Conservation (phyloP, 768 basidiomycete species). For the Arthromyces matolae region DNA sequence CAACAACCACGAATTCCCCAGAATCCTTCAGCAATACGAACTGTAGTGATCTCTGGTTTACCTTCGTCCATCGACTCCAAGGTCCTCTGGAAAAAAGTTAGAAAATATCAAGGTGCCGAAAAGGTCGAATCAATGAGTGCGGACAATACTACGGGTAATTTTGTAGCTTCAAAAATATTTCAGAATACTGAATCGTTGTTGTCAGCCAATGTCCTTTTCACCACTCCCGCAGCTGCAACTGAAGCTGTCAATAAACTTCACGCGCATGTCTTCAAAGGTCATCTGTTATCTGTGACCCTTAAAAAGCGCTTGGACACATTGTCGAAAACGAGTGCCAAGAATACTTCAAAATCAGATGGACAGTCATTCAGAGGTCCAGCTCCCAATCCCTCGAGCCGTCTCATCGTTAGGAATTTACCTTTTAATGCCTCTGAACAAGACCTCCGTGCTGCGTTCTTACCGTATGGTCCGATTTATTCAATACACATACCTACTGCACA, state of each 20-base stretch:
- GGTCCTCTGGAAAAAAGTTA: constrained; percentile 79
- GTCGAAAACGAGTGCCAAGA: constrained; percentile 40
- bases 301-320: constrained; percentile 81
- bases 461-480: constrained; percentile 82
- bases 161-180: not conserved
- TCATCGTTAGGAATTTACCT: constrained; percentile 90
- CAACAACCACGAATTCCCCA: constrained; percentile 33
- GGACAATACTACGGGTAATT: constrained; percentile 49
- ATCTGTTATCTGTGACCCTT: constrained; percentile 78
- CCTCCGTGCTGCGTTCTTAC: constrained; percentile 80
- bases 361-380: constrained; percentile 27
- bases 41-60: constrained; percentile 73
- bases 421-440: constrained; percentile 83
- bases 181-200: not conserved
- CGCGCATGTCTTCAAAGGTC: constrained; percentile 90
- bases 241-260: constrained; percentile 79
- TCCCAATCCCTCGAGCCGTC: constrained; percentile 70
- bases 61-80: constrained; percentile 61
- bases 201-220: constrained; percentile 71
- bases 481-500: constrained; percentile 68
- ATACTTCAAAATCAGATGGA: constrained; percentile 17
- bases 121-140: constrained; percentile 52
- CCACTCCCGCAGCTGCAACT: constrained; percentile 60
- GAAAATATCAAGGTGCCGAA: constrained; percentile 75
- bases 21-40: constrained; percentile 84